Base-by-base conservation (phyloP, 1,284 basidiomycete species). In the Peniophora sp. region DNA sequence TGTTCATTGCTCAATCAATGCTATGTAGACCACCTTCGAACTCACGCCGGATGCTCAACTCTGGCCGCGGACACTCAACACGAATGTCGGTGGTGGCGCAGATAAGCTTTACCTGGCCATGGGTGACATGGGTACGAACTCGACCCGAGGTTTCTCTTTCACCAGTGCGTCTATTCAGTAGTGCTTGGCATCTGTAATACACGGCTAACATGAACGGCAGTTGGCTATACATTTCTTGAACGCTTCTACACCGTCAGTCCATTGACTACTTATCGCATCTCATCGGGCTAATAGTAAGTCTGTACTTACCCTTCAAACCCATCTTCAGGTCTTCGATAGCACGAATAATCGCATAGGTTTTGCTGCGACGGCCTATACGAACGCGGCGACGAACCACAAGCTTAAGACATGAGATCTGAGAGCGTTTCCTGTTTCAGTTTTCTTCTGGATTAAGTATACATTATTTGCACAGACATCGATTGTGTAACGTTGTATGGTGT, bases 281-380 rank as follows among this genome's bases (percentile, higher is more conserved):
- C n/a, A n/a, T n/a, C n/a, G n/a, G n/a, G n/a, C n/a, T n/a, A n/a
- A n/a, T n/a, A n/a, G n/a, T n/a, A n/a, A n/a, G n/a, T n/a, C n/a
- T n/a, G n/a, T n/a, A n/a, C n/a, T n/a, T n/a, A n/a, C n/a, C n/a
- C n/a, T n/a, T n/a, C n/a, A n/a, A n/a, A n/a, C n/a, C n/a, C n/a
- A n/a, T n/a, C n/a, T n/a, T n/a, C n/a, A n/a, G n/a, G n/a, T 32
- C 20, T 76, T 71, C 62, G 63, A 64, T 56, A 63, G 60, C 25
- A 52, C 58, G 19, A 64, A 61, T 57, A 62, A 61, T 35, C 71
- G 67, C 19, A 68, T 83, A 53, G 81, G 81, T n/a, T 73, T 83
- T 50, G 79, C 81, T 10, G 74, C 68, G 38, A 82, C 80, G 2
- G 53, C 66, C 2, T 77, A 70, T 67, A 85, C 82, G n/a, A 58